A percentile compares a stretch with the other conserved stretches of the same genome.
Conservation (phyloP, 768 basidiomycete genomes). For the Psilocybe cubensis region DNA sequence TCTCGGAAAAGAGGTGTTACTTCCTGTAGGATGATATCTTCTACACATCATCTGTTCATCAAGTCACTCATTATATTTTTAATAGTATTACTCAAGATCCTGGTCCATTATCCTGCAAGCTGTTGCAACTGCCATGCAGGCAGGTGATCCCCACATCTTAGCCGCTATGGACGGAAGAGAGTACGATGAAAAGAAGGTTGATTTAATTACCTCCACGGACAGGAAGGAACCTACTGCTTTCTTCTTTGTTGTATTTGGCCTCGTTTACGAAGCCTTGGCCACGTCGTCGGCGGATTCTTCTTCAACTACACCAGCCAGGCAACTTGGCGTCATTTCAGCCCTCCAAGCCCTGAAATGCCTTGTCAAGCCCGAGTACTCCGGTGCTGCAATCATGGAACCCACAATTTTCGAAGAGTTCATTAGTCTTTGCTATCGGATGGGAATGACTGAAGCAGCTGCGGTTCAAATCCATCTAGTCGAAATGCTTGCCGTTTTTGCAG, state of each 20-base stretch:
- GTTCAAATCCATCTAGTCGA: constrained; percentile 77
- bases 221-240: constrained; percentile 72
- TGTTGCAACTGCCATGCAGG: constrained; percentile 78
- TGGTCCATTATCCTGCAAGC: constrained; percentile 88
- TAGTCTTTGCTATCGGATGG: constrained; percentile 86
- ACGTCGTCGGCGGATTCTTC: constrained; percentile 65
- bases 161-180: constrained; percentile 85
- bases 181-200: constrained; percentile 24
- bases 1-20: constrained; percentile 85
- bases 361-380: constrained; percentile 80
- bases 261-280: constrained; percentile 89
- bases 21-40: constrained; percentile 68
- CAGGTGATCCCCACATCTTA: constrained; percentile 65
- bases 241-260: constrained; percentile 90
- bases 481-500: constrained; percentile 63
- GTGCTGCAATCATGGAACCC: constrained; percentile 79
- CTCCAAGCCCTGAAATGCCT: constrained; percentile 80
- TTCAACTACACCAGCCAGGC: constrained; percentile 40
- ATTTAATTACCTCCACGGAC: constrained; percentile 26
- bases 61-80: neutral
- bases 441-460: constrained; percentile 78
- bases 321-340: constrained; percentile 57
- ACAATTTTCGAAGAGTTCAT: constrained; percentile 90
- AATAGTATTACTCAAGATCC: constrained; percentile 83
- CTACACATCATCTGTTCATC: neutral